Conservation (phyloP, 2,329 filamentous ascomycete species). For the Paraphaeosphaeria sporulosa region DNA sequence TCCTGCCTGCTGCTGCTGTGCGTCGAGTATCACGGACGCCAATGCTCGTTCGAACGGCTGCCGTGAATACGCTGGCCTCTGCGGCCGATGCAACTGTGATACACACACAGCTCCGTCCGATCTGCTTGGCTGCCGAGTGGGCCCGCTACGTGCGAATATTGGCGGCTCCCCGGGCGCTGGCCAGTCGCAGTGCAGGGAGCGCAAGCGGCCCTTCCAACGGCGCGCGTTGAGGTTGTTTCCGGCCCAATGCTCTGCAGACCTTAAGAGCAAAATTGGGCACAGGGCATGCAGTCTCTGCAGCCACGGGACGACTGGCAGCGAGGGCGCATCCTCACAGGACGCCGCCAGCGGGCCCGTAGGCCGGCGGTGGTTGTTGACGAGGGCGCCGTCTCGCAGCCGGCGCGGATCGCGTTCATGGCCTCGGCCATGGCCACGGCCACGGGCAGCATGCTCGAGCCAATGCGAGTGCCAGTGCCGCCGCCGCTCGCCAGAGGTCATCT, state of each 20-base stretch:
- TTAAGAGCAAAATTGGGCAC: background rate
- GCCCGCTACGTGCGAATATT: conserved; percentile 13
- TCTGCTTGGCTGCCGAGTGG: conserved; percentile 6
- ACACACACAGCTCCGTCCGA: background rate
- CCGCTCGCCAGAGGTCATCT: no score
- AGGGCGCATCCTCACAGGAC: no score
- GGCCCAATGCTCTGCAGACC: conserved; percentile 4
- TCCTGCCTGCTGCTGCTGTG: no score
- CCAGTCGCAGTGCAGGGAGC: conserved; percentile 19
- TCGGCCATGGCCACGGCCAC: no score
- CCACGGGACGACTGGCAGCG: conserved; percentile 1
- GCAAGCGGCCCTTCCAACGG: conserved; percentile 1
- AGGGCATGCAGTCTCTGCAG: conserved; percentile 7
- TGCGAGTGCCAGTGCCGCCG: no score
- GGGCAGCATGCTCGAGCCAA: background rate
- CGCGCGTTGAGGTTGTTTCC: conserved; percentile 1
- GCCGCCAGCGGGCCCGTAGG: no score
- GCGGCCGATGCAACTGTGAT: background rate
- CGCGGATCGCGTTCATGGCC: no score
- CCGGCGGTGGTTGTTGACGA: no score
- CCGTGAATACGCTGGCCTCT: background rate
- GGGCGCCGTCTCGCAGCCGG: no score
- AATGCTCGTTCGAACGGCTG: no score
- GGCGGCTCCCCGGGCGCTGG: conserved; percentile 12
- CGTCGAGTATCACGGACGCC: no score